phyloP scores from a whole-genome alignment of 177 flowering plant genomes.

The Telopea speciosissima region DNA sequence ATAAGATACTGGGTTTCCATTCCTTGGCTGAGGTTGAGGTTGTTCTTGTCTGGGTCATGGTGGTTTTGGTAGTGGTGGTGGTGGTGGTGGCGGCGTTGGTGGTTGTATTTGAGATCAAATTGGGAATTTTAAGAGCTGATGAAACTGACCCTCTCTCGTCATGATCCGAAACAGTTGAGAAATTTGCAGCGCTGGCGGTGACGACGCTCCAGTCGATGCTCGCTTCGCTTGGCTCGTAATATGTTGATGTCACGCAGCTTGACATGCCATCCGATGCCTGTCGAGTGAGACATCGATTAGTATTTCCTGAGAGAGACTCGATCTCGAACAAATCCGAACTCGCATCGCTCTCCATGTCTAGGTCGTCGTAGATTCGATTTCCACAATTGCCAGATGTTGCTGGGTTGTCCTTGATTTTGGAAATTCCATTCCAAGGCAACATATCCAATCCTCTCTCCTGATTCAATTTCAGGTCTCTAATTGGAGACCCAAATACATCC shows the following conservation, averaged over 20 bases:
- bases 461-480: conserved; percentile 20
- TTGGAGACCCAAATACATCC: conserved; percentile 52
- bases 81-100: neutral
- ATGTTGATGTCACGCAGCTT: conserved; percentile 34
- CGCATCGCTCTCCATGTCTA: conserved; percentile 53
- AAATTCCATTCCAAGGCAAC: conserved; percentile 33
- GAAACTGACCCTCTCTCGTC: conserved; percentile 19
- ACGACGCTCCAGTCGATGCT: conserved; percentile 86
- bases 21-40: conserved; percentile 13
- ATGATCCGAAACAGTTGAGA: conserved; percentile 26
- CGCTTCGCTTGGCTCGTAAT: conserved; percentile 82
- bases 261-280: conserved; percentile 37
- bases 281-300: conserved; percentile 33
- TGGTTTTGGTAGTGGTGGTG: neutral
- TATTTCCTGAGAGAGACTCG: conserved; percentile 42
- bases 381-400: conserved; percentile 7
- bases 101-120: neutral
- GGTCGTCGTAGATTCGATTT: neutral
- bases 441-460: conserved; percentile 29
- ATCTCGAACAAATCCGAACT: conserved; percentile 91
- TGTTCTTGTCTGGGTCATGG: conserved; percentile 3
- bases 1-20: conserved; percentile 12
- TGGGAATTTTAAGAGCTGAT: neutral
- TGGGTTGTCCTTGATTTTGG: conserved; percentile 19
- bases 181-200: conserved; percentile 68